phyloP scores from a whole-genome alignment of 192 early-diverging fungal genomes.

The Backusella sp. region DNA sequence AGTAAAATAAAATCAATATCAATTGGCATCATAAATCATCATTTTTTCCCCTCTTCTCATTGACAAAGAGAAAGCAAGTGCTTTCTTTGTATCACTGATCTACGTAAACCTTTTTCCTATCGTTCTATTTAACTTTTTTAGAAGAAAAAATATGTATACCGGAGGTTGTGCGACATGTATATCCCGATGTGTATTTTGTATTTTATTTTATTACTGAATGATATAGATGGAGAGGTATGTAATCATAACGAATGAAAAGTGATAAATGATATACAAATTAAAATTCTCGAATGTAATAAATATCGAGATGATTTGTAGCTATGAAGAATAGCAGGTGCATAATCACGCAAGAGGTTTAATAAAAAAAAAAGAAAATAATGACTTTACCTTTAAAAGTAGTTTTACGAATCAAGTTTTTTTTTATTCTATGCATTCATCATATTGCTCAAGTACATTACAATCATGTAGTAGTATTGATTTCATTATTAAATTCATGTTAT shows the following conservation, averaged over 20 bases:
- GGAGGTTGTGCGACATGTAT: background rate
- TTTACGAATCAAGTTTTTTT: background rate
- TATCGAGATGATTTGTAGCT: background rate
- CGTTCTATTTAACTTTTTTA: background rate
- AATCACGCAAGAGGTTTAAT: background rate
- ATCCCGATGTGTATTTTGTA: background rate
- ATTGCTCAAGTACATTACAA: background rate
- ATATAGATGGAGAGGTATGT: background rate
- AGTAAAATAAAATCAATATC: conserved; percentile 69
- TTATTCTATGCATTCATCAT: background rate
- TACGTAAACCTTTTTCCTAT: background rate
- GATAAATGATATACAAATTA: background rate
- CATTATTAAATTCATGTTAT: background rate
- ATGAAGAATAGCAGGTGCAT: background rate
- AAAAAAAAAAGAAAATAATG: background rate
- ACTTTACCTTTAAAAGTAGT: background rate
- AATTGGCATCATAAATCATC: conserved; percentile 50
- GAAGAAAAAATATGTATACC: background rate
- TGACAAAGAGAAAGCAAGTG: background rate
- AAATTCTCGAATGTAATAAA: background rate
- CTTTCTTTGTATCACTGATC: background rate
- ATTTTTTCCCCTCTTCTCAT: background rate
- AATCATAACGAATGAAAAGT: background rate
- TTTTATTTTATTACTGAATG: background rate
- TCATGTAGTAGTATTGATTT: background rate